Conservation (phyloP, 2,329 filamentous ascomycete genomes). For the Diaporthe eres region DNA sequence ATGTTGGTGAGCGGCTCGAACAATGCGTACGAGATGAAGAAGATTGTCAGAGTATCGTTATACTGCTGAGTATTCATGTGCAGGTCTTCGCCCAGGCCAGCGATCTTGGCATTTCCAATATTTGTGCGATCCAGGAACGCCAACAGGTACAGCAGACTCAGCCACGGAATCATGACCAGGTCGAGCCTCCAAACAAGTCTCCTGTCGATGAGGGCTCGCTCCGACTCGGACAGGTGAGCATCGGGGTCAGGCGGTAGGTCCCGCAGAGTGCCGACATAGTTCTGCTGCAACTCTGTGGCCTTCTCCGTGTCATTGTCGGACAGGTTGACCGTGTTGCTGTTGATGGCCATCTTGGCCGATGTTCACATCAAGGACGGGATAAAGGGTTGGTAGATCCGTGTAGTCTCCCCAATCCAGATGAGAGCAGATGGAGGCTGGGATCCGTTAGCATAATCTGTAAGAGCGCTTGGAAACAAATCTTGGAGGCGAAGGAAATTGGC, state of each 20-base stretch:
- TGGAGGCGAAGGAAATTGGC: fast-evolving
- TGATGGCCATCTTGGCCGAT: not conserved
- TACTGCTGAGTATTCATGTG: slow-evolving; percentile 75
- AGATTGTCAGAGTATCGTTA: slow-evolving; percentile 83
- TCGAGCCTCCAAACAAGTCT: slow-evolving; percentile 52
- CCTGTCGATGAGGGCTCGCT: slow-evolving; percentile 50
- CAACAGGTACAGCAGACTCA: slow-evolving; percentile 77
- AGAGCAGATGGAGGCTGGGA: slow-evolving; percentile 1
- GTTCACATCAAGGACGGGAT: not conserved
- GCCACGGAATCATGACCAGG: slow-evolving; percentile 54
- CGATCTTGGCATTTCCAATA: slow-evolving; percentile 79
- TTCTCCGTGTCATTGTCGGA: slow-evolving; percentile 42
- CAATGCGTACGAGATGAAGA: slow-evolving; percentile 87
- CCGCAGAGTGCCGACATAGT: slow-evolving; percentile 34
- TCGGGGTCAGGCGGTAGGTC: slow-evolving; percentile 52
- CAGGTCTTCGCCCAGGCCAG: slow-evolving; percentile 67
- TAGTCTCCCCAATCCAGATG: not conserved
- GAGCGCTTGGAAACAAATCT: no score
- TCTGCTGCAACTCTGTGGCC: slow-evolving; percentile 37
- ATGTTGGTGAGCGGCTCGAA: slow-evolving; percentile 86
- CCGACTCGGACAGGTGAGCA: slow-evolving; percentile 48
- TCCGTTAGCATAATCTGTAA: not conserved
- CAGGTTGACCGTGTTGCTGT: slow-evolving; percentile 14
- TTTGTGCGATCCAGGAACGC: slow-evolving; percentile 85
- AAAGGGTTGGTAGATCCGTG: no score